Evolutionary conservation across 1,284 basidiomycete genomes (phyloP).

Genomic region (Pseudozyma sp.): DNA sequence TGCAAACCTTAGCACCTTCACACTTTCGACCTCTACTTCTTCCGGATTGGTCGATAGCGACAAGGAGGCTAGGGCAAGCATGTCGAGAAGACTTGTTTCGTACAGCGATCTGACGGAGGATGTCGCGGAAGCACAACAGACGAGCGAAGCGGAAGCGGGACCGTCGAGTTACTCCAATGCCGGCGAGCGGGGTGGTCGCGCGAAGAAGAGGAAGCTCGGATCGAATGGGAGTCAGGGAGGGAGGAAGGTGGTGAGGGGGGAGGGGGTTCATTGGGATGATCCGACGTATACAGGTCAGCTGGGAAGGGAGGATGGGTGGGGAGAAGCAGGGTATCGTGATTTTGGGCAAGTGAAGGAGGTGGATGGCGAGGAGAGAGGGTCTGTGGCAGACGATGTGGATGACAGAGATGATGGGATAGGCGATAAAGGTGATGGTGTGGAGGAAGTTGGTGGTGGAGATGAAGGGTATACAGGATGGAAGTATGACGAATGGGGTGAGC

Average conservation of each 20-base stretch:
- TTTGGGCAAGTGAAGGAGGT: neutral
- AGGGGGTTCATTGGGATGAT: slow-evolving; percentile 29
- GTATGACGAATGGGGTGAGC: slow-evolving; percentile 30
- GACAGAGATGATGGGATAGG: neutral
- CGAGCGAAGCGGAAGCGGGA: neutral
- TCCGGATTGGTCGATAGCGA: neutral
- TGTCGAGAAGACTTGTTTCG: slow-evolving; percentile 31
- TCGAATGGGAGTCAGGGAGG: neutral
- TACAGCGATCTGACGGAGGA: slow-evolving; percentile 27
- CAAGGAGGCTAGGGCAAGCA: neutral
- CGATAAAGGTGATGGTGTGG: neutral
- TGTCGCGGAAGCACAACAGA: neutral
- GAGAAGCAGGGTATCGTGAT: slow-evolving; percentile 2
- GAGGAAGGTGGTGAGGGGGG: neutral
- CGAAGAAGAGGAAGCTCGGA: neutral
- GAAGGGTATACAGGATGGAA: slow-evolving; percentile 18
- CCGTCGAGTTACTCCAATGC: neutral
- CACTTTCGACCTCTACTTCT: neutral
- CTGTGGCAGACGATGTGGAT: neutral
- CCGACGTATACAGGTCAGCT: slow-evolving; percentile 1
- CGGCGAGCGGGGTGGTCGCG: too few relatives aligned
- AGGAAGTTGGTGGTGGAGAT: neutral
- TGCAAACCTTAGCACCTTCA: neutral
- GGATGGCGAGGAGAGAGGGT: neutral
- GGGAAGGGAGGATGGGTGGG: neutral